Conservation (phyloP, 352 stramenopile genomes). For the Globisporangium splendens region DNA sequence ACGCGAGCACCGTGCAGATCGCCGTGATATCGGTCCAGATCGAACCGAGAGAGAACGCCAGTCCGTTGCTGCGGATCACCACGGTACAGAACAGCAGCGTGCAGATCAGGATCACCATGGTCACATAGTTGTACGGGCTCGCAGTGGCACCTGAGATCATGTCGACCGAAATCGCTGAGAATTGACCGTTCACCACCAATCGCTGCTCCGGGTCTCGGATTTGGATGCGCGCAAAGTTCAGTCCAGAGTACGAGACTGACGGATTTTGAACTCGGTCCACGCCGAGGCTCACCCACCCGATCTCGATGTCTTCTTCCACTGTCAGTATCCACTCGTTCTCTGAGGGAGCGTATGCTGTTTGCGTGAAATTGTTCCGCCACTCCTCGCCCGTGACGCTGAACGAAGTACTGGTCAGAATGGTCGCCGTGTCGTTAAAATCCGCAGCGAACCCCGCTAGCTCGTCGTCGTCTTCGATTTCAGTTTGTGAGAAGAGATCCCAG, state of each 20-base stretch:
- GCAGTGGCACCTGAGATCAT: constrained; percentile 49
- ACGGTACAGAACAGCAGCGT: constrained; percentile 80
- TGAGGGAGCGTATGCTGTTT: constrained; percentile 4
- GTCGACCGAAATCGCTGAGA: constrained; percentile 77
- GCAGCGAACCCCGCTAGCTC: neutral
- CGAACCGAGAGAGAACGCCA: constrained; percentile 79
- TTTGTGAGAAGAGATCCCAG: constrained; percentile 35
- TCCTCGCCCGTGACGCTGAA: neutral
- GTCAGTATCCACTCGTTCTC: constrained; percentile 45
- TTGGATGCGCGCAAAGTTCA: constrained; percentile 59
- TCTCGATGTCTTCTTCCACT: constrained; percentile 47
- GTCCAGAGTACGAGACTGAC: constrained; percentile 56
- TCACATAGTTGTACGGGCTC: constrained; percentile 88
- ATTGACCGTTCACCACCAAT: constrained; percentile 51
- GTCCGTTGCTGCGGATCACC: constrained; percentile 77
- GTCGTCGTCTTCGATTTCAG: constrained; percentile 5
- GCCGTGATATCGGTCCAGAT: constrained; percentile 87
- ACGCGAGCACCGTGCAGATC: constrained; percentile 74
- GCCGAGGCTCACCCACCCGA: constrained; percentile 63
- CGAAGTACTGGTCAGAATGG: neutral
- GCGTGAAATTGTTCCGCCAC: constrained; percentile 6
- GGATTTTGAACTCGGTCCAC: constrained; percentile 78
- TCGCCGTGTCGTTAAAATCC: neutral
- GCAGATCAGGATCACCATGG: constrained; percentile 80
- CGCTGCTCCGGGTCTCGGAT: constrained; percentile 49